These are phyloP conservation scores for Closterium sp. DNA, from an alignment of 139 green algal species.

Conservation along the genomic window DNA sequence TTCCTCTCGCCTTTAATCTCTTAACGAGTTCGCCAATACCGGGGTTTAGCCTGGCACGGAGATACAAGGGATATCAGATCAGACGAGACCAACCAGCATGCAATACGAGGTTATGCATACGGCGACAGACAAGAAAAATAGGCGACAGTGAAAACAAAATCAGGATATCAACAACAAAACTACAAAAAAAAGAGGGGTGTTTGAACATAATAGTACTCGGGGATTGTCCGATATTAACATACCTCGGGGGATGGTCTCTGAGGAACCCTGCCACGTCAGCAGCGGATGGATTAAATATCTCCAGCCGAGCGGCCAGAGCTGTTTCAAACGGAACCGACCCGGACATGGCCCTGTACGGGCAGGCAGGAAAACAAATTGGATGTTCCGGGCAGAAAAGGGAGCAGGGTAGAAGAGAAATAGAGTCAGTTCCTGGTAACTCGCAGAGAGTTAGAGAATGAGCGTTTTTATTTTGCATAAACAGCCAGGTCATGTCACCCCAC, in stretches of 20 bases:
- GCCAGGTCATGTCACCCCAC: neutral
- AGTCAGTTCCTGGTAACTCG: too few species aligned
- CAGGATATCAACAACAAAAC: too few species aligned
- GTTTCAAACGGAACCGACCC: slow-evolving; percentile 87
- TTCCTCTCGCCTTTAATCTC: slow-evolving; percentile 62
- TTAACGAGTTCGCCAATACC: slow-evolving; percentile 87
- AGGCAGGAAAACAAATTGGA: neutral
- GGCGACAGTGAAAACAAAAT: too few species aligned
- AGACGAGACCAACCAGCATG: neutral
- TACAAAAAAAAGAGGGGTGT: too few species aligned
- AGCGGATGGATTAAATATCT: slow-evolving; percentile 74
- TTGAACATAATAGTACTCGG: too few species aligned
- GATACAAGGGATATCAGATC: neutral
- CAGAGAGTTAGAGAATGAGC: too few species aligned
- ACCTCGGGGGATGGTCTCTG: slow-evolving; percentile 65
- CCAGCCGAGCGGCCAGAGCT: slow-evolving; percentile 75
- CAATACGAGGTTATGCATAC: too few species aligned
- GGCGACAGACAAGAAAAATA: too few species aligned
- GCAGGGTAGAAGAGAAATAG: neutral
- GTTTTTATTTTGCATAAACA: too few species aligned
- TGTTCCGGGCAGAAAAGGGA: neutral
- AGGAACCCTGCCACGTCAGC: slow-evolving; percentile 72
- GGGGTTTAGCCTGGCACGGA: slow-evolving; percentile 44
- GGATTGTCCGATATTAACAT: neutral
- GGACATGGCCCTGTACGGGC: slow-evolving; percentile 79